Base-by-base conservation (phyloP, 441 rosid genomes). In the Gossypium davidsonii region DNA sequence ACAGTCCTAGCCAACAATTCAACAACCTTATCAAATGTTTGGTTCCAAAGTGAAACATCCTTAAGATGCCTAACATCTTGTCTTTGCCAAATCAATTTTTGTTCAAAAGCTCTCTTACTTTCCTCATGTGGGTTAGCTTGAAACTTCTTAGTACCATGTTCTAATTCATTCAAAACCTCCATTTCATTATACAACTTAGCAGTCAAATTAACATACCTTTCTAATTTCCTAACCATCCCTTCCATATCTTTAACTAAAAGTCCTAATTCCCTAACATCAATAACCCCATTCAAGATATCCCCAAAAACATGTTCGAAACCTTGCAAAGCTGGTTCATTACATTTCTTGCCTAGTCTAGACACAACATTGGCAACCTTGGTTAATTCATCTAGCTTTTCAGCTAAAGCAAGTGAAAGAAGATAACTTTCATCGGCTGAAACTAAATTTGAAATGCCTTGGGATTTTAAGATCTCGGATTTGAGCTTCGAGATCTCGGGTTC, bases 231-330 rank as follows among this genome's bases (percentile, higher is more conserved):
- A 80, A 91, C 79, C 99, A 95, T 91, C 31, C 85, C 84, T 6
- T 92, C 98, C 99, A 95, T 95, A 79, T 95, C 94, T 77, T 89
- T 95, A 7, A 95, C 99, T 71, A 95, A 76, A 76, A 92, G 91
- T 60, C 97, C 94, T 78, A 95, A 81, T 48, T 87, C 92, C 82
- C 82, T 90, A 25, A 92, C 91, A 83, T 95, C 89, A 68, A 94
- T 94, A 1, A 74, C 88, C 20, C 98, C 93, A 73, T 71, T 83
- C 31, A 85, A 81, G 58, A 94, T 79, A 79, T 94, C 99, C 28
- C 87, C 90, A 71, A 87, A 94, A 5, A 94, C 99, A 80, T 94
- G 99, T 78, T 94, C 99, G 48, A 94, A 94, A 7, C 99, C 99
- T 77, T 84, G 97, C 73, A 94, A 81, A 73, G 99, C 96, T 0